Base-by-base conservation (phyloP, 495 filamentous ascomycete species). In the Penicillium daleae region DNA sequence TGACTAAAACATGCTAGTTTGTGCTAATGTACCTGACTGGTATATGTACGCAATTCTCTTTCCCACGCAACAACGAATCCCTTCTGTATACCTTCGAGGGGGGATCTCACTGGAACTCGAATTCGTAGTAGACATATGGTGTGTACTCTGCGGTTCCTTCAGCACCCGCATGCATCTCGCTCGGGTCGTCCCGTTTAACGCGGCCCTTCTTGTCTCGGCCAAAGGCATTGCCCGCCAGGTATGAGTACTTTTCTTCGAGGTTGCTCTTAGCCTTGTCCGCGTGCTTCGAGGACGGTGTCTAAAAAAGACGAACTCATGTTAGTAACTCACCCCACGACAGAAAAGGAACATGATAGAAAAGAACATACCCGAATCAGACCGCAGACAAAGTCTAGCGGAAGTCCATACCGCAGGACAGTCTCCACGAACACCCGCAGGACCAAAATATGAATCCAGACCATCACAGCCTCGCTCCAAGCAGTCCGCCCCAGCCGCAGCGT, bases 61-160 rank as follows among this genome's bases (percentile, higher is more conserved):
- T 35, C 32, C 6, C 33, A 27, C 21, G 17, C 39, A 56, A 29
- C 39, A 8, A 63, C n/a, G 42, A 13, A 19, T 12, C 54, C n/a
- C 17, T 29, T 29, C 37, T 29, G 22, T 33, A n/a, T 15, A 26
- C 49, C n/a, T 39, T 22, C 9, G 44, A 53, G 29, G 6, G 8
- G 44, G 46, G 54, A 10, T 51, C 57, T 66, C 40, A 78, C 67
- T 83, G 81, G 72, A 96, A 89, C 71, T 92, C 90, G 73, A 97
- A 93, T 67, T 97, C 92, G 78, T 97, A 99, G 79, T 92, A 97
- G 73, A 97, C 96, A 78, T 96, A 99, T 31, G 95, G 87, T 59
- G 92, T 92, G 78, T 97, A 99, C 70, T 97, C 95, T 62, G 86
- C 85, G 49, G 86, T 87, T 2, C 82, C 80, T 62, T 91, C 88